Percentiles rank a stretch among this genome's conserved stretches.
Evolutionary conservation across 2,329 filamentous ascomycete species (phyloP).

Genomic region (Nemania serpens): DNA sequence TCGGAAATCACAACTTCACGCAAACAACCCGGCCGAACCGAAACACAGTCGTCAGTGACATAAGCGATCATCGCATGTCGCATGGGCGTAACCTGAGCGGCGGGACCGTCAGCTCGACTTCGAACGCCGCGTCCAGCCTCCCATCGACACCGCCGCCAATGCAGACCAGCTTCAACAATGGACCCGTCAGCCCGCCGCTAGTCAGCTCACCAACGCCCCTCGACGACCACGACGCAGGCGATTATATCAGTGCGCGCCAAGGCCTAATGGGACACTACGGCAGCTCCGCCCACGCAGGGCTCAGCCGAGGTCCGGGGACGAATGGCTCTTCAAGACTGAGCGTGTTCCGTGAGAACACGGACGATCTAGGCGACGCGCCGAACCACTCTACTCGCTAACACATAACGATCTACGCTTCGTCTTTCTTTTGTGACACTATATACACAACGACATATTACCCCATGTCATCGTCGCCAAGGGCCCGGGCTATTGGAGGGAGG

Average conservation of each 20-base stretch:
- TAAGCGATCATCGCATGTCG: constrained; percentile 47
- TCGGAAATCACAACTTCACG: constrained; percentile 17
- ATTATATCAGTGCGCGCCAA: constrained; percentile 20
- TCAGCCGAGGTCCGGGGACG: background rate
- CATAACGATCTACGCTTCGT: too few relatives aligned
- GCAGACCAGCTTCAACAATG: background rate
- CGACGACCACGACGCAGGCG: constrained; percentile 13
- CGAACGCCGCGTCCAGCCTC: constrained; percentile 11
- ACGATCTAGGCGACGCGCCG: constrained; percentile 30
- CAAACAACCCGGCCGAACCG: constrained; percentile 17
- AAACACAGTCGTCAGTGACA: constrained; percentile 42
- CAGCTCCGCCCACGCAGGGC: background rate
- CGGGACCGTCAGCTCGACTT: constrained; percentile 45
- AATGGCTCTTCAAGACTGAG: constrained; percentile 30
- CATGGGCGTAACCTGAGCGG: constrained; percentile 51
- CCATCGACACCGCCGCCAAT: constrained; percentile 21
- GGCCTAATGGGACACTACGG: too few relatives aligned
- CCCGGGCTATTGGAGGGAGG: too few relatives aligned
- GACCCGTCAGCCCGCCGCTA: constrained; percentile 17
- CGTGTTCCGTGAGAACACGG: constrained; percentile 35
- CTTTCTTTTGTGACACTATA: too few relatives aligned
- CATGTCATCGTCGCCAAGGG: too few relatives aligned
- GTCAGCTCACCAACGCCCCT: constrained; percentile 31
- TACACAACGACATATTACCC: too few relatives aligned
- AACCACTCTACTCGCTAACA: background rate